phyloP scores from a whole-genome alignment of 345 rosid genomes.

The Alliaria petiolata region DNA sequence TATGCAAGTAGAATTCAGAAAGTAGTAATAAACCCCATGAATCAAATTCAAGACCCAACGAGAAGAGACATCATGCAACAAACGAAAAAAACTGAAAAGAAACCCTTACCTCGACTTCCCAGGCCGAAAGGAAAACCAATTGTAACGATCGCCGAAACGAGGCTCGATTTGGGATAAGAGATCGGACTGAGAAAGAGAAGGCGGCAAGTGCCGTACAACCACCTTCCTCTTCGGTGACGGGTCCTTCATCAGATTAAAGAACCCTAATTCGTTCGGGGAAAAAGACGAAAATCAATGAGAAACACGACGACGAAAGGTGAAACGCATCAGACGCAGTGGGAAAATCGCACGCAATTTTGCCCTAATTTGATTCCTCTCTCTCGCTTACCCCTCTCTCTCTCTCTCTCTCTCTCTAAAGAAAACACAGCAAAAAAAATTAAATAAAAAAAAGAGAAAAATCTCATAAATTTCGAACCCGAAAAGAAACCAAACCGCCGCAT shows the following conservation, averaged over 20 bases:
- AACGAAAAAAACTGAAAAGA: neutral
- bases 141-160: slow-evolving; percentile 54
- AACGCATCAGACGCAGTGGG: slow-evolving; percentile 19
- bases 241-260: slow-evolving; percentile 39
- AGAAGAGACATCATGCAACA: neutral
- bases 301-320: slow-evolving; percentile 12
- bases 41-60: neutral
- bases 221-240: slow-evolving; percentile 52
- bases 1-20: neutral
- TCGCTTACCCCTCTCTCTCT: neutral
- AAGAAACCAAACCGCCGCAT: neutral
- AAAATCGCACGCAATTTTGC: slow-evolving; percentile 25
- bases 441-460: neutral
- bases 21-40: neutral
- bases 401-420: neutral
- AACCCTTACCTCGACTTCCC: slow-evolving; percentile 49
- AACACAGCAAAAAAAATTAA: neutral
- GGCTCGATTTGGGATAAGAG: slow-evolving; percentile 53
- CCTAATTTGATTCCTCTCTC: slow-evolving; percentile 17
- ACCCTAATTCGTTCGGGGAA: neutral
- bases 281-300: neutral
- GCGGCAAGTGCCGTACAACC: slow-evolving; percentile 73
- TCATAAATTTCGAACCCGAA: slow-evolving; percentile 5
- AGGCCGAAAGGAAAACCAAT: slow-evolving; percentile 53
- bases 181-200: slow-evolving; percentile 55